A percentile compares a stretch with the other conserved stretches of the same genome.
These are phyloP conservation scores for Solanum pimpinellifolium DNA, from an alignment of 257 asterid genomes.

Conservation along the genomic window DNA sequence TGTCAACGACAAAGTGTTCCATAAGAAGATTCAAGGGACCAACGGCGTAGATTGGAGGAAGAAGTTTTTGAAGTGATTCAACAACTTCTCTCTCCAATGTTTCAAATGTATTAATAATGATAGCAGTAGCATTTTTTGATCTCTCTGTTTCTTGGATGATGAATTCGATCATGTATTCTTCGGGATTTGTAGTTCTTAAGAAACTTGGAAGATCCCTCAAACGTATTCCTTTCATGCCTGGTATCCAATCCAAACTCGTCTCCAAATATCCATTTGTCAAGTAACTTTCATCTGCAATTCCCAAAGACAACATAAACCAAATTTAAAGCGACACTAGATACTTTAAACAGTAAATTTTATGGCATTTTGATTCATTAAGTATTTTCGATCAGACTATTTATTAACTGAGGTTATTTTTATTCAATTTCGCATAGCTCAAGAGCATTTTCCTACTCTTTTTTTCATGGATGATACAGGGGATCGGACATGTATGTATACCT, in stretches of 20 bases:
- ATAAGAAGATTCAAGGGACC: neutral
- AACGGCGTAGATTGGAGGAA: neutral
- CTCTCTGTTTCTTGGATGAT: neutral
- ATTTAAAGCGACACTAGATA: neutral
- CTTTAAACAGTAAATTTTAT: neutral
- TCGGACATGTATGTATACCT: neutral
- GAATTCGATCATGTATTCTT: neutral
- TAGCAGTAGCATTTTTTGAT: neutral
- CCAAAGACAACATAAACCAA: neutral
- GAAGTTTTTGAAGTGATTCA: neutral
- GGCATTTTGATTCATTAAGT: too few relatives aligned
- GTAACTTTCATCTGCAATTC: neutral
- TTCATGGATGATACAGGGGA: neutral
- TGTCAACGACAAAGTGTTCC: neutral
- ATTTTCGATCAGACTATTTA: too few relatives aligned
- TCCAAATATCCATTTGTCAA: constrained; percentile 9
- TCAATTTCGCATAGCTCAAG: too few relatives aligned
- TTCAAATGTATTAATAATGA: neutral
- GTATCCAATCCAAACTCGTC: neutral
- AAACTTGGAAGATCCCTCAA: constrained; percentile 5
- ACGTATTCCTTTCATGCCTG: constrained; percentile 7
- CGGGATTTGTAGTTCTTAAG: neutral
- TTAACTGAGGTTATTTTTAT: too few relatives aligned
- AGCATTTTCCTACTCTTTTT: neutral
- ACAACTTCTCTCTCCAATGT: neutral